Percentiles rank a stretch among this genome's conserved stretches.
Evolutionary conservation across 495 filamentous ascomycete genomes (phyloP).

Genomic region (Cladorrhinum samala): DNA sequence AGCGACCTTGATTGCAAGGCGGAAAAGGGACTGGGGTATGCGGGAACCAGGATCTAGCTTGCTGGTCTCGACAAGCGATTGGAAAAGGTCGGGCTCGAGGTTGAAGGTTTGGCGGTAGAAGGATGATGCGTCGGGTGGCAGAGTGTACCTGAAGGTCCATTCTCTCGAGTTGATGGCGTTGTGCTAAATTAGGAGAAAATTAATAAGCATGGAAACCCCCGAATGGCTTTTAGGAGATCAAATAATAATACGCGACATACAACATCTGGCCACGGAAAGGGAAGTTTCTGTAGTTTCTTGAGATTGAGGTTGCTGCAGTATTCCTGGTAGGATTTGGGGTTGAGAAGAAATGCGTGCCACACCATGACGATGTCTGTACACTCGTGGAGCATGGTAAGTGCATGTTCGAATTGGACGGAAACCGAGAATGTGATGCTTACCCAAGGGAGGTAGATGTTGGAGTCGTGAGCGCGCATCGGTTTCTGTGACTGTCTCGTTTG

Average conservation of each 20-base stretch:
- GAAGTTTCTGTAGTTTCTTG: not conserved
- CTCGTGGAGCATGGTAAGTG: not conserved
- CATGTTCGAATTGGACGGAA: not conserved
- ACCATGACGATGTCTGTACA: constrained; percentile 71
- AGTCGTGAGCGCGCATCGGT: not conserved
- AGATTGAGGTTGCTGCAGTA: not conserved
- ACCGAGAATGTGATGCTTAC: too few relatives aligned
- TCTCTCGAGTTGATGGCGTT: not conserved
- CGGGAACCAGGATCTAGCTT: too few relatives aligned
- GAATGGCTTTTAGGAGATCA: too few relatives aligned
- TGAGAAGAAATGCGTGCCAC: constrained; percentile 70
- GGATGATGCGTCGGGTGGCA: not conserved
- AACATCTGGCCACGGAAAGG: not conserved
- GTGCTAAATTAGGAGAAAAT: not conserved
- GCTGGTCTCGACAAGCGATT: too few relatives aligned
- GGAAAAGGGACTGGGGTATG: too few relatives aligned
- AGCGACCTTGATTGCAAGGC: too few relatives aligned
- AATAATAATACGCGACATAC: not conserved
- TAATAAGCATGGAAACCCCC: too few relatives aligned
- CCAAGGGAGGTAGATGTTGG: not conserved
- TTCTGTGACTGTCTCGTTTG: not conserved
- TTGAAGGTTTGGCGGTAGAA: not conserved
- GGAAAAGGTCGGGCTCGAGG: not conserved
- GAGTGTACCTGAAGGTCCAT: not conserved
- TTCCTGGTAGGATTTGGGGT: constrained; percentile 51